phyloP scores from a whole-genome alignment of 495 filamentous ascomycete species.

The Penicillium dipodomyicola region DNA sequence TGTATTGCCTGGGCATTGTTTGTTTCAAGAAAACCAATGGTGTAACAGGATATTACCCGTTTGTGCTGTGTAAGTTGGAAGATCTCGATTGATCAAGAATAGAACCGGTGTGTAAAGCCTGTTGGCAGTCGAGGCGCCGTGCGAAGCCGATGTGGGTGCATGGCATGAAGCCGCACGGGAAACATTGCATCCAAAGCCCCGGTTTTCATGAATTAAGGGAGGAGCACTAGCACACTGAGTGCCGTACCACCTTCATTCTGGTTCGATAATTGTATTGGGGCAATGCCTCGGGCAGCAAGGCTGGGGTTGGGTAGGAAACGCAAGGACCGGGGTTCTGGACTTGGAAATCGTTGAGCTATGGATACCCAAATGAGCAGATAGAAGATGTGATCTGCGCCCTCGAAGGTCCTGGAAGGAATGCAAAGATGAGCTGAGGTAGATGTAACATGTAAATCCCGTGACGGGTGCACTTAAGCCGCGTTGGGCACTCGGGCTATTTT shows the following conservation, averaged over 20 bases:
- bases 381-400: constrained; percentile 22
- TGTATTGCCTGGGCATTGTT: constrained; percentile 11
- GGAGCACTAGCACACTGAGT: constrained; percentile 1
- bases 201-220: constrained; percentile 18
- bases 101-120: constrained; percentile 11
- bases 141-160: constrained; percentile 13
- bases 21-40: constrained; percentile 12
- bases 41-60: constrained; percentile 11
- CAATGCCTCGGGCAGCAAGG: constrained; percentile 39
- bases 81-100: constrained; percentile 28
- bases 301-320: constrained; percentile 32
- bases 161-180: constrained; percentile 9
- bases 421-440: constrained; percentile 22
- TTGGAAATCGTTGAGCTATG: constrained; percentile 16
- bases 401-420: constrained; percentile 10
- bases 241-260: constrained; percentile 16
- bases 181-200: constrained; percentile 18
- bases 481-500: constrained; percentile 12
- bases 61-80: constrained; percentile 8
- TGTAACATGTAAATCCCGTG: constrained; percentile 21
- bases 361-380: constrained; percentile 15
- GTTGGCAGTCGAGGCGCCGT: constrained; percentile 18
- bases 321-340: constrained; percentile 18
- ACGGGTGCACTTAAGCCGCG: not conserved
- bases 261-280: constrained; percentile 13